A percentile compares a stretch with the other conserved stretches of the same genome.
Conservation (phyloP, 495 filamentous ascomycete genomes). For the Lophium mytilinum region DNA sequence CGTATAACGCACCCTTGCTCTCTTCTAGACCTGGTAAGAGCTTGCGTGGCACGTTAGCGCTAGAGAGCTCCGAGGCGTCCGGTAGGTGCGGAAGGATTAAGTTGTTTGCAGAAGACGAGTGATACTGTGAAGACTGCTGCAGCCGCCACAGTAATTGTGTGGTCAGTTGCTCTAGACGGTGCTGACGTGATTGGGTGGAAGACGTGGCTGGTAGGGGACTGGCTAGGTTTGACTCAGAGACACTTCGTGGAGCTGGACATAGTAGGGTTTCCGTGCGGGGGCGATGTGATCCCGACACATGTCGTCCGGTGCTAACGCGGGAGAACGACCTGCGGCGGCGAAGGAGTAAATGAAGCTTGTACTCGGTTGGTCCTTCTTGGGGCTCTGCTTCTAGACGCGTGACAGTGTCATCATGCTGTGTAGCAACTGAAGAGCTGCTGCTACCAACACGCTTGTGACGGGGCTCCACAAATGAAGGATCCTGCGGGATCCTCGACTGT, state of each 20-base stretch:
- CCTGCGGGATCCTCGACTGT: conserved; percentile 5
- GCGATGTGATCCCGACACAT: conserved; percentile 53
- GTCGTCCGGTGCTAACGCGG: conserved; percentile 52
- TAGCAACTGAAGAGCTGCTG: not conserved
- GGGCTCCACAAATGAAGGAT: not conserved
- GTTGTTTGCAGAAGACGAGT: conserved; percentile 61
- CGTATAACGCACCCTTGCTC: conserved; percentile 86
- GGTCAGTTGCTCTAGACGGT: conserved; percentile 80
- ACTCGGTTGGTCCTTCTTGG: conserved; percentile 89
- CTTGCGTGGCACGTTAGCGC: conserved; percentile 51
- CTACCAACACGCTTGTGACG: not conserved
- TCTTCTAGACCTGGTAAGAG: conserved; percentile 79
- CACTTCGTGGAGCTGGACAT: conserved; percentile 17
- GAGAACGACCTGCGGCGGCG: conserved; percentile 67
- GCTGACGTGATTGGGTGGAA: conserved; percentile 60
- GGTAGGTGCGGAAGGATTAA: conserved; percentile 68
- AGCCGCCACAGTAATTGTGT: conserved; percentile 93
- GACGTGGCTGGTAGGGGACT: conserved; percentile 32
- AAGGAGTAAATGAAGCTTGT: conserved; percentile 89
- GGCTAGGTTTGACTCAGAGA: conserved; percentile 13
- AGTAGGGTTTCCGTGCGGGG: conserved; percentile 30
- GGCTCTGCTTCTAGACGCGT: conserved; percentile 82
- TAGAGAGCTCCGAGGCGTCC: conserved; percentile 47
- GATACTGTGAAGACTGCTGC: conserved; percentile 89
- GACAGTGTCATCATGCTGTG: conserved; percentile 51